Evolutionary conservation across 441 rosid species (phyloP).

Genomic region (Aquilaria agallochum): DNA sequence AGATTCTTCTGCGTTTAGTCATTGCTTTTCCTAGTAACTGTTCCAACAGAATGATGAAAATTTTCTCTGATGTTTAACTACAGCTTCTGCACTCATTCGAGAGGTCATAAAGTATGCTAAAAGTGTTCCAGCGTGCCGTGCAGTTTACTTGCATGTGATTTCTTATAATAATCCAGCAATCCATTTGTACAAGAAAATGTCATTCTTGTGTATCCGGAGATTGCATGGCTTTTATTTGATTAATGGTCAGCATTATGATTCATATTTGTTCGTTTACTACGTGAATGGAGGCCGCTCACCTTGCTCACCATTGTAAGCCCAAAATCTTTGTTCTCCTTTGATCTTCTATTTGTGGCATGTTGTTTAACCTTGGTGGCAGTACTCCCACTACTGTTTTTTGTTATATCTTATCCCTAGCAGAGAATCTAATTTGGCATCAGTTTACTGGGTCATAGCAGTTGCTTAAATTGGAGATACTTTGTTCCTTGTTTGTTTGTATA

Average conservation of each 20-base stretch:
- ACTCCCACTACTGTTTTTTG: not conserved
- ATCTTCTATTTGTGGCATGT: not conserved
- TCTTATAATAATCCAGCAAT: constrained; percentile 91
- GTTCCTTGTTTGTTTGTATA: no score
- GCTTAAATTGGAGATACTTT: no score
- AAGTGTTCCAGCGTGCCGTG: constrained; percentile 62
- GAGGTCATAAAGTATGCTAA: constrained; percentile 76
- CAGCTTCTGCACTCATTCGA: constrained; percentile 75
- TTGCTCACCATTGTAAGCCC: constrained; percentile 90
- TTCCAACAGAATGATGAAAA: not conserved
- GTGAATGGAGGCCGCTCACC: constrained; percentile 82
- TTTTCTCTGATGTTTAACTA: constrained; percentile 17
- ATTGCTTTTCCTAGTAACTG: not conserved
- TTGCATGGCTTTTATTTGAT: constrained; percentile 82
- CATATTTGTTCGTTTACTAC: constrained; percentile 82
- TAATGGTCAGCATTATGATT: constrained; percentile 80
- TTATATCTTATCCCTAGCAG: no score
- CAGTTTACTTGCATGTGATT: constrained; percentile 93
- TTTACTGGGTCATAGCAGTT: not conserved
- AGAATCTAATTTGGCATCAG: constrained; percentile 1
- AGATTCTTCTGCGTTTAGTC: not conserved
- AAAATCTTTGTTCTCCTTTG: not conserved
- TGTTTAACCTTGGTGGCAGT: not conserved
- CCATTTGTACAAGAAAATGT: constrained; percentile 82
- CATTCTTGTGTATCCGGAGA: constrained; percentile 69